Percentiles rank a stretch among this genome's conserved stretches.
phyloP scores from a whole-genome alignment of 1,284 basidiomycete species.

The Phylloporus gajari region DNA sequence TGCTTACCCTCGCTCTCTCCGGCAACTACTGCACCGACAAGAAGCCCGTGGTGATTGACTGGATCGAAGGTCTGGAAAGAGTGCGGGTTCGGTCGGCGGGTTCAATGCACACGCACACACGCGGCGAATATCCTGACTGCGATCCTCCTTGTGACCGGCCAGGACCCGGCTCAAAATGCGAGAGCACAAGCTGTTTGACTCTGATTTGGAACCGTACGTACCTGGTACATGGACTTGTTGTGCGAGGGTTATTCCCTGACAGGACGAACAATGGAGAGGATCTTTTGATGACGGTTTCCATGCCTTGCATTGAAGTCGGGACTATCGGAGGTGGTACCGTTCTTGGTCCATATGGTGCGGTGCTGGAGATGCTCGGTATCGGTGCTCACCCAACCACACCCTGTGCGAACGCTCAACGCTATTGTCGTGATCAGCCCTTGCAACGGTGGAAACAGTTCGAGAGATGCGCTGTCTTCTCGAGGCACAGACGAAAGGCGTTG shows the following conservation, averaged over 20 bases:
- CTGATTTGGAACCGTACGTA: conserved; percentile 96
- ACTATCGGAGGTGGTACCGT: conserved; percentile 97
- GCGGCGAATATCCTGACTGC: conserved; percentile 98
- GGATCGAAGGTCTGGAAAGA: conserved; percentile 99
- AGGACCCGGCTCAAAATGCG: conserved; percentile 99
- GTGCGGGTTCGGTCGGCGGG: conserved; percentile 93
- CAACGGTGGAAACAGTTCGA: no score
- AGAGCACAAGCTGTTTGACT: conserved; percentile 98
- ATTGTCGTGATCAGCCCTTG: no score
- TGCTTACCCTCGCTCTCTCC: conserved; percentile 92
- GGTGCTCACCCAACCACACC: conserved; percentile 87
- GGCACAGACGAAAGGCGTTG: no score
- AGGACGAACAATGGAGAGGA: conserved; percentile 91
- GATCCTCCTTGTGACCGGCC: conserved; percentile 95
- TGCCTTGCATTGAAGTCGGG: conserved; percentile 97
- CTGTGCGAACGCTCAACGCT: conserved; percentile 86
- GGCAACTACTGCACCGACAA: conserved; percentile 99
- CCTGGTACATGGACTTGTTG: conserved; percentile 1
- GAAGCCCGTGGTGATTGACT: conserved; percentile 99
- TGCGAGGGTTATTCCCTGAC: conserved; percentile 26
- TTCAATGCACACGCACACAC: conserved; percentile 99
- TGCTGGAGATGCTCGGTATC: conserved; percentile 92
- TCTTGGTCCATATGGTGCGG: conserved; percentile 86
- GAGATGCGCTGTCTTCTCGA: no score
- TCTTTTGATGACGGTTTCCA: conserved; percentile 89